Evolutionary conservation across 495 filamentous ascomycete genomes (phyloP), one percentile per base, ranked within the genome.

Genomic region (Penicillium canariense): DNA sequence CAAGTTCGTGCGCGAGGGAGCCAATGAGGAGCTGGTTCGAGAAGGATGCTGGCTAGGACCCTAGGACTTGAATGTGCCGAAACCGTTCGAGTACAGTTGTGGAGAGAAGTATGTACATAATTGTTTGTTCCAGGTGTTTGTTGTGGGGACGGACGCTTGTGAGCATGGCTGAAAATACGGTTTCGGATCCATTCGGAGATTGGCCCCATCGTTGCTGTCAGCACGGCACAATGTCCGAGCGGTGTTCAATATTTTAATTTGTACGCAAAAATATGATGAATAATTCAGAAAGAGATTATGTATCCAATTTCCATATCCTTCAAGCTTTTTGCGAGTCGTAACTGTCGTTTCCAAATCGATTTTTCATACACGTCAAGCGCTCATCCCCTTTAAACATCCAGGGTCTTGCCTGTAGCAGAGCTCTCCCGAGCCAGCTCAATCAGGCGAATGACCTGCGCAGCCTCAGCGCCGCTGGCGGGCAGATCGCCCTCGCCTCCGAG

Each of bases 381-480:
- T 8, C 36, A 14, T 18, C 5, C 8, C 6, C 35, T 56, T n/a
- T 69, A 79, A 20, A 85, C 65, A 43, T 77, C 68, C 54, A 91
- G 55, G 25, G 88, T 87, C 67, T 77, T 82, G 17, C 86, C 85
- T 44, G 70, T 76, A 60, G 70, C 74, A 0, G 84, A 87, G 62
- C 87, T 91, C 72, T 90, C 77, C 57, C 75, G 77, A 23, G 83
- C 80, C 45, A 87, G 71, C 72, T 95, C 90, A 48, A 96, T 85
- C 57, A 96, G 73, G 45, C 79, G 77, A 54, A 96, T 78, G 14
- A 93, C 84, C 63, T 87, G 79, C 12, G 81, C 78, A 10, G 88
- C 87, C 66, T 91, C 83, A 17, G 74, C 76, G 2, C 87, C 83
- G 45, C 87, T 86, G 5, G 92, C 90, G 2, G 87, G 88, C 14